Evolutionary conservation across 352 stramenopile genomes (phyloP).

Genomic region (Phytophthora syringae): DNA sequence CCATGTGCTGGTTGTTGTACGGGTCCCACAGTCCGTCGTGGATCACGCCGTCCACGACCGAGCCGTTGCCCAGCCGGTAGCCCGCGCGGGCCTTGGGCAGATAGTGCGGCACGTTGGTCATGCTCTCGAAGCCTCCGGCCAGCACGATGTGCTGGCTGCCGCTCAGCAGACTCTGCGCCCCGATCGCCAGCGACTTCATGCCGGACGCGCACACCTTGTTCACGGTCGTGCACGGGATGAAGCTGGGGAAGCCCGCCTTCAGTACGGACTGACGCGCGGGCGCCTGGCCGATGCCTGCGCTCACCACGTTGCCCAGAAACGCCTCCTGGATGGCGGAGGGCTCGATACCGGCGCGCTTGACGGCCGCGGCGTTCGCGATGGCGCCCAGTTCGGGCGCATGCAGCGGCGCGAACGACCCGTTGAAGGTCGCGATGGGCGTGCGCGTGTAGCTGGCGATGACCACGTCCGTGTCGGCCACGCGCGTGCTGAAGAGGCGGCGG

Average conservation of each 20-base stretch:
- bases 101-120: constrained; percentile 99
- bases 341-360: constrained; percentile 76
- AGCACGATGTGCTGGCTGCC: constrained; percentile 90
- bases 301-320: constrained; percentile 98
- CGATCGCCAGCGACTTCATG: constrained; percentile 92
- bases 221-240: constrained; percentile 96
- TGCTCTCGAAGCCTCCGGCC: constrained; percentile 97
- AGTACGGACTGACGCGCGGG: constrained; percentile 94
- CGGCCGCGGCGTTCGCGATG: constrained; percentile 89
- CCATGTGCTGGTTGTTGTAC: constrained; percentile 97
- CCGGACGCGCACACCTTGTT: constrained; percentile 99
- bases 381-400: constrained; percentile 92
- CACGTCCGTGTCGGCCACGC: constrained; percentile 76
- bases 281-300: constrained; percentile 95
- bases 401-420: constrained; percentile 90
- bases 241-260: constrained; percentile 91
- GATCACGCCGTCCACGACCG: constrained; percentile 91
- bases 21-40: constrained; percentile 97
- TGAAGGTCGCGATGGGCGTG: constrained; percentile 97
- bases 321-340: constrained; percentile 94
- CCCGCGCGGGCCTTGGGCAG: constrained; percentile 91
- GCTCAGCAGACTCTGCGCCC: constrained; percentile 89
- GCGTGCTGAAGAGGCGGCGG: constrained; percentile 74
- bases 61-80: constrained; percentile 92
- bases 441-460: constrained; percentile 96